Evolutionary conservation across 1,284 basidiomycete species (phyloP).

Genomic region (Cutaneotrichosporon dermatis): DNA sequence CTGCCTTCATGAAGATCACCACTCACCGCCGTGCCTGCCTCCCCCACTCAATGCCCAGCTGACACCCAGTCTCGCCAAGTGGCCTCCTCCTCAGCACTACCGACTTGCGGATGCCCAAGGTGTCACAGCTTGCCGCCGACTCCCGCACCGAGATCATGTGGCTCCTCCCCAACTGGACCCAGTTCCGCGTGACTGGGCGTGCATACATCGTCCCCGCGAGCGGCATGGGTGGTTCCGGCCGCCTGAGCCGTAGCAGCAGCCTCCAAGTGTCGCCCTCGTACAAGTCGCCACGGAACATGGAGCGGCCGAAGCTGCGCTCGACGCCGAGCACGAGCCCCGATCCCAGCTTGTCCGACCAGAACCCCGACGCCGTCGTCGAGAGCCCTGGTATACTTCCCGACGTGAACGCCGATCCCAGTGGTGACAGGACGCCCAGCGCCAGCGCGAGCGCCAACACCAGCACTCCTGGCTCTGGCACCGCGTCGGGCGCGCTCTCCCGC

Average conservation of each 20-base stretch:
- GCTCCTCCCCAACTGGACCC: constrained; percentile 41
- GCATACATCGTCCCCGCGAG: constrained; percentile 29
- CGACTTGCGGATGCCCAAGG: constrained; percentile 45
- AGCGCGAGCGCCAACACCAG: no score
- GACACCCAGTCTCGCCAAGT: background rate
- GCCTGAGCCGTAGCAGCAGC: background rate
- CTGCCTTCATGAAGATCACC: background rate
- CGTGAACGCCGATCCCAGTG: no score
- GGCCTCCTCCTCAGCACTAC: constrained; percentile 42
- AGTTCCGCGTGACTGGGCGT: constrained; percentile 43
- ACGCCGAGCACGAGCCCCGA: no score
- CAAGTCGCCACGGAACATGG: background rate
- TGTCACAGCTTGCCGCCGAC: constrained; percentile 32
- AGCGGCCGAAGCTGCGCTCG: no score
- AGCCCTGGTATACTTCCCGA: no score
- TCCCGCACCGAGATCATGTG: constrained; percentile 39
- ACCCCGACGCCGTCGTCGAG: no score
- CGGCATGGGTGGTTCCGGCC: background rate
- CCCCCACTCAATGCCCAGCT: background rate
- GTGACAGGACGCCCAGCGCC: no score
- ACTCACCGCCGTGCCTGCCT: no score
- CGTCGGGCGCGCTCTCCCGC: no score
- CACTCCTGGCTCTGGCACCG: no score
- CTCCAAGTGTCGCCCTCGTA: background rate
- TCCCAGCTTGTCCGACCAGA: no score